phyloP scores from a whole-genome alignment of 2,329 filamentous ascomycete genomes.

The Fusarium xyrophilum region DNA sequence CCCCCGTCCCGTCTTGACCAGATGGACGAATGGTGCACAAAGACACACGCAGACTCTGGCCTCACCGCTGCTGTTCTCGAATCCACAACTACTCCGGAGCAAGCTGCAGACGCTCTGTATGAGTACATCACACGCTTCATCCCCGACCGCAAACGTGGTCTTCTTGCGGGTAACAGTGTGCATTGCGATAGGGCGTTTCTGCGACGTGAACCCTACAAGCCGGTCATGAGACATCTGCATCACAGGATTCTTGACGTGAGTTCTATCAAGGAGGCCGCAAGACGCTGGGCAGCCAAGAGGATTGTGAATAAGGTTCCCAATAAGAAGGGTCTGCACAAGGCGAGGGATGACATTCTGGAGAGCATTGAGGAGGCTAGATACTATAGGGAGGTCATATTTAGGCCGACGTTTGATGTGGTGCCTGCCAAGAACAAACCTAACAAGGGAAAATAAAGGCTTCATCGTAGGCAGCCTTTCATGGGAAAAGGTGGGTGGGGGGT shows the following conservation, averaged over 20 bases:
- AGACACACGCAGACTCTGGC: conserved; percentile 80
- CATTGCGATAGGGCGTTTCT: conserved; percentile 90
- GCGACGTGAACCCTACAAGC: conserved; percentile 73
- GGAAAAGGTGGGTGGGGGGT: conserved; percentile 8
- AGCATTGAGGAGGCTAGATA: conserved; percentile 91
- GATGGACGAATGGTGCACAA: conserved; percentile 91
- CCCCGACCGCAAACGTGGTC: conserved; percentile 68
- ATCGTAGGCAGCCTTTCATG: background rate
- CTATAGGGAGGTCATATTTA: conserved; percentile 76
- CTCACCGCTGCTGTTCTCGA: conserved; percentile 77
- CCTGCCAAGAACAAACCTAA: conserved; percentile 37
- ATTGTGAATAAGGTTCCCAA: conserved; percentile 65
- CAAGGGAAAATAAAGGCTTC: conserved; percentile 8
- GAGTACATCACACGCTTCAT: conserved; percentile 78
- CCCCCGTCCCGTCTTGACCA: conserved; percentile 70
- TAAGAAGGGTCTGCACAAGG: conserved; percentile 82
- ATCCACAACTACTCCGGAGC: conserved; percentile 73
- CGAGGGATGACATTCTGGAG: conserved; percentile 88
- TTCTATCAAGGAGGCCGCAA: conserved; percentile 86
- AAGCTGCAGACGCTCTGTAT: conserved; percentile 76
- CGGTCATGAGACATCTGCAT: conserved; percentile 78
- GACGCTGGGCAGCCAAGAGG: conserved; percentile 70
- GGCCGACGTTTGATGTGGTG: conserved; percentile 41
- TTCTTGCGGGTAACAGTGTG: conserved; percentile 92
- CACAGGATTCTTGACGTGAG: conserved; percentile 94